Conservation (phyloP, 768 basidiomycete species). For the Lanmaoa rubissima region DNA sequence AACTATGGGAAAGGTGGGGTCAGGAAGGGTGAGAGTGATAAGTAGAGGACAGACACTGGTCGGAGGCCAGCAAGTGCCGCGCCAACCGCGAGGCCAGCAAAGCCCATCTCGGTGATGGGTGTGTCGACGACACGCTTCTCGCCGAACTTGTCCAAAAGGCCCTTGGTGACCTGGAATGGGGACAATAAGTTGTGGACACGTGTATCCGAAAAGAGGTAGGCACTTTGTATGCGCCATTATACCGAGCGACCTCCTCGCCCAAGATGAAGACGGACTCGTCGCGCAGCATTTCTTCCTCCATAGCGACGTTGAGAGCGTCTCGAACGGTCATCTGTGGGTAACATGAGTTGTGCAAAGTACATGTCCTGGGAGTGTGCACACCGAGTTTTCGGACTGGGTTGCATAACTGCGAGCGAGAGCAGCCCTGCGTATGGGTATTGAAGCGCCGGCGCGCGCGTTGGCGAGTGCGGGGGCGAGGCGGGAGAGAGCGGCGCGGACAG, state of each 20-base stretch:
- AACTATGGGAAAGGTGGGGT: constrained; percentile 44
- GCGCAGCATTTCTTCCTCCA: constrained; percentile 99
- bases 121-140: constrained; percentile 98
- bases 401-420: constrained; percentile 62
- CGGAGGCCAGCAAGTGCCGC: constrained; percentile 92
- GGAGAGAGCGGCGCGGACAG: constrained; percentile 57
- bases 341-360: constrained; percentile 19
- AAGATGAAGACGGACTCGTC: constrained; percentile 94
- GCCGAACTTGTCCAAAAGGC: constrained; percentile 97
- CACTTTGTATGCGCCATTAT: constrained; percentile 97
- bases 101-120: constrained; percentile 97
- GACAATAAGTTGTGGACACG: constrained; percentile 11
- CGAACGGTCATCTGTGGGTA: constrained; percentile 87
- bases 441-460: constrained; percentile 42
- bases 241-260: constrained; percentile 97
- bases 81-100: constrained; percentile 94
- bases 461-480: constrained; percentile 54
- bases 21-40: constrained; percentile 3
- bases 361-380: constrained; percentile 33
- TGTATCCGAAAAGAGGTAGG: constrained; percentile 2
- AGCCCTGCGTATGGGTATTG: constrained; percentile 41
- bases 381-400: constrained; percentile 50
- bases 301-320: constrained; percentile 94
- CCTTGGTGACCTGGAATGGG: constrained; percentile 82
- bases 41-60: constrained; percentile 63